Evolutionary conservation across 1,284 basidiomycete genomes (phyloP).

Genomic region (Xerocomus minutiporus): DNA sequence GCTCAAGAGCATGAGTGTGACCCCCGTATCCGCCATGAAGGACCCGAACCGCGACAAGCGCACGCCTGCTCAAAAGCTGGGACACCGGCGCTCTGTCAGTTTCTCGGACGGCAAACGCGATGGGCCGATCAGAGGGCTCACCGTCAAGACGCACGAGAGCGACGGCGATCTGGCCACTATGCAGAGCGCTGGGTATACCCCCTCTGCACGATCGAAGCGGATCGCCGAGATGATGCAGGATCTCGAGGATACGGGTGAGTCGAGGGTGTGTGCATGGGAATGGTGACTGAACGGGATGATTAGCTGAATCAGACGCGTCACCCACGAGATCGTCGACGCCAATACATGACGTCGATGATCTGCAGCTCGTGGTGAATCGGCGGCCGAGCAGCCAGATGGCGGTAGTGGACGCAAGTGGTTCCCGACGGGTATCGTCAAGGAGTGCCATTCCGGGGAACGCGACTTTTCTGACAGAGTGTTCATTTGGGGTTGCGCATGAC

Average conservation of each 20-base stretch:
- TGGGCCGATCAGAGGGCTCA: slow-evolving; percentile 74
- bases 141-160: slow-evolving; percentile 35
- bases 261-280: background rate
- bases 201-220: slow-evolving; percentile 69
- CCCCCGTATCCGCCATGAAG: slow-evolving; percentile 36
- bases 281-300: slow-evolving; percentile 1
- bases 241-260: slow-evolving; percentile 62
- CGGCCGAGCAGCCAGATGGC: slow-evolving; percentile 33
- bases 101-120: slow-evolving; percentile 89
- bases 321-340: slow-evolving; percentile 59
- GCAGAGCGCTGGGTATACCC: slow-evolving; percentile 36
- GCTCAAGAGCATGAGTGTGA: slow-evolving; percentile 34
- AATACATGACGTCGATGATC: slow-evolving; percentile 38
- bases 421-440: slow-evolving; percentile 45
- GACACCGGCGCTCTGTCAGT: slow-evolving; percentile 78
- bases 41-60: slow-evolving; percentile 41
- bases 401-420: slow-evolving; percentile 26
- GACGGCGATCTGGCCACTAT: slow-evolving; percentile 30
- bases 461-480: slow-evolving; percentile 92
- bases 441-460: slow-evolving; percentile 45
- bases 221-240: slow-evolving; percentile 75
- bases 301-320: slow-evolving; percentile 47
- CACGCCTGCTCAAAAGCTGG: slow-evolving; percentile 47
- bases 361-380: slow-evolving; percentile 44
- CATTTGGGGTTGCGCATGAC: slow-evolving; percentile 90